phyloP scores from a whole-genome alignment of 2,329 filamentous ascomycete species.

The Fusarium sp. region DNA sequence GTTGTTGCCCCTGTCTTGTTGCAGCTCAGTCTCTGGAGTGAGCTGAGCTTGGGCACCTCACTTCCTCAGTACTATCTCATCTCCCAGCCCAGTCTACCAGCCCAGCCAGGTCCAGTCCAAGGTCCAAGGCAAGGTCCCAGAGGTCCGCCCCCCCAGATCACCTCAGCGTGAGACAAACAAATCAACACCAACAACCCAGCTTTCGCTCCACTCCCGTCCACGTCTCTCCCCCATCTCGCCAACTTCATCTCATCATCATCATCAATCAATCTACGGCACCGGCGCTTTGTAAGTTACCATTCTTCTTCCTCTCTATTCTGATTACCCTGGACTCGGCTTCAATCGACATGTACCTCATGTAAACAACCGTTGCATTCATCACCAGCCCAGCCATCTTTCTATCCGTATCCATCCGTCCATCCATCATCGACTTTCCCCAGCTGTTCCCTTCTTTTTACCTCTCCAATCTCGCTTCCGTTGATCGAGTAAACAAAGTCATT shows the following conservation, averaged over 20 bases:
- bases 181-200: slow-evolving; percentile 39
- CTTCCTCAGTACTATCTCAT: slow-evolving; percentile 29
- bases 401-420: neutral
- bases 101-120: slow-evolving; percentile 12
- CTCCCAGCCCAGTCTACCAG: slow-evolving; percentile 25
- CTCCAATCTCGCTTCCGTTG: slow-evolving; percentile 9
- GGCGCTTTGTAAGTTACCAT: slow-evolving; percentile 37
- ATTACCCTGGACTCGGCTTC: slow-evolving; percentile 31
- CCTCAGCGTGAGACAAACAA: slow-evolving; percentile 36
- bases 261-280: slow-evolving; percentile 26
- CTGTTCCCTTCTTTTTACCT: neutral
- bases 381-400: slow-evolving; percentile 6
- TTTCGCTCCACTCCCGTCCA: slow-evolving; percentile 38
- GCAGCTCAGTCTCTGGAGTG: slow-evolving; percentile 30
- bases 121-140: neutral
- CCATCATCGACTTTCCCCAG: slow-evolving; percentile 18
- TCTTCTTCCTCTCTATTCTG: neutral
- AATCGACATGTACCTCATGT: neutral
- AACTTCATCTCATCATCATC: slow-evolving; percentile 41
- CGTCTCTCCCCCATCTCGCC: slow-evolving; percentile 39
- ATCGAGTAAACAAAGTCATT: slow-evolving; percentile 55
- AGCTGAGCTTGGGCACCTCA: slow-evolving; percentile 38
- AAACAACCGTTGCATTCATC: slow-evolving; percentile 14
- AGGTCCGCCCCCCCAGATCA: slow-evolving; percentile 18
- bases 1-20: slow-evolving; percentile 27